Evolutionary conservation across 2,329 filamentous ascomycete species (phyloP).

Genomic region (Teratosphaeriaceae sp.): DNA sequence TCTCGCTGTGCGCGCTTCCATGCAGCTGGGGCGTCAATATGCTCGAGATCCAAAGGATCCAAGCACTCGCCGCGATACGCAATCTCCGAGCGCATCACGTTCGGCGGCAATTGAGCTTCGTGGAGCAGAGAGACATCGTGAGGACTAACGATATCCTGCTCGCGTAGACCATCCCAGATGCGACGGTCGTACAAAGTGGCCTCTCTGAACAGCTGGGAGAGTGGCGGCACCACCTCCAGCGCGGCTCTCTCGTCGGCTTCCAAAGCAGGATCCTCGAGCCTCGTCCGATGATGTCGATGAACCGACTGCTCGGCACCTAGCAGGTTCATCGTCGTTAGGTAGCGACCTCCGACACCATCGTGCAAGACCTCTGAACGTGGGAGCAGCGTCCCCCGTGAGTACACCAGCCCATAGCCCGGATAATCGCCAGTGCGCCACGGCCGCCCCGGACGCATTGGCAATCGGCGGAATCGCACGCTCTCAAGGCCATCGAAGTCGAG

Average conservation of each 20-base stretch:
- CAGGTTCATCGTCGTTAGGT: slow-evolving; percentile 15
- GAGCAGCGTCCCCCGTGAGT: too few relatives aligned
- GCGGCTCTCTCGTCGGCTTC: neutral
- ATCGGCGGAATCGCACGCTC: slow-evolving; percentile 35
- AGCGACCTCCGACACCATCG: slow-evolving; percentile 22
- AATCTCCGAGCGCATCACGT: neutral
- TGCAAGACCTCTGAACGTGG: slow-evolving; percentile 15
- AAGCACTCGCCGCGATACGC: slow-evolving; percentile 2
- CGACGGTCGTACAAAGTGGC: slow-evolving; percentile 12
- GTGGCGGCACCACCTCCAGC: neutral
- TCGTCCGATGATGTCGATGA: slow-evolving; percentile 7
- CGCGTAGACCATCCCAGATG: neutral
- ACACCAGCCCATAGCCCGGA: too few relatives aligned
- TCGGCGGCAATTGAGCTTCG: neutral
- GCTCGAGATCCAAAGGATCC: neutral
- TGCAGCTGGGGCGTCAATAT: neutral
- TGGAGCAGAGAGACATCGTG: neutral
- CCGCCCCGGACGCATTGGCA: slow-evolving; percentile 23
- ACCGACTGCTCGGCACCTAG: slow-evolving; percentile 8
- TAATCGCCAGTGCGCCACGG: neutral
- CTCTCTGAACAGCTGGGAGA: neutral
- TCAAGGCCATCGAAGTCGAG: slow-evolving; percentile 31
- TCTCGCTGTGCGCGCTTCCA: slow-evolving; percentile 14
- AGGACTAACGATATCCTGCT: neutral
- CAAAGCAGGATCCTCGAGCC: too few relatives aligned